Evolutionary conservation across 2,329 filamentous ascomycete genomes (phyloP), one percentile per base, ranked within the genome.

Genomic region (Aspergillus aculeatinus): DNA sequence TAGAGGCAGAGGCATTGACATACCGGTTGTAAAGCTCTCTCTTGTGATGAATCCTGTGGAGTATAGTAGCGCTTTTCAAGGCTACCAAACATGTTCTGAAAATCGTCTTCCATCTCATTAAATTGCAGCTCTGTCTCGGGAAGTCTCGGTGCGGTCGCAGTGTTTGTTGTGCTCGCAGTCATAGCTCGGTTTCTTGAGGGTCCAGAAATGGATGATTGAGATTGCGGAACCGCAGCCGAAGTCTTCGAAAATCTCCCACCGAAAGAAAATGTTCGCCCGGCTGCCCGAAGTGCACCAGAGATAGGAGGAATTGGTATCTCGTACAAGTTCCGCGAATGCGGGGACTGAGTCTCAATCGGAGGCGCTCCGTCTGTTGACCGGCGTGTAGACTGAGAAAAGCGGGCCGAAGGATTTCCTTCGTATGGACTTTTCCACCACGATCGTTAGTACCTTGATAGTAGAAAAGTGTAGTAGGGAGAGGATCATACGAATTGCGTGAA

Each of bases 371-470:
- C 83, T 12, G 82, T 75, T n/a, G 82, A 84, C 21, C 82, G 84
- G 42, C 83, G 83, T 7, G 83, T 84, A 6, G 83, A 81, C 31
- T 81, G 84, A 70, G 82, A 85, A 63, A 81, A 78, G 50, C 82
- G 81, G 48, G 80, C 79, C 47, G 82, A 84, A 33, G 79, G 76
- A 48, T 77, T 78, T 64, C 76, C 78, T 61, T 80, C 79, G 63
- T 80, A 74, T 63, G 77, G 75, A 59, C 69, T 76, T 55, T 76
- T 54, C 81, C 83, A 59, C 77, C 78, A 67, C 77, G 33, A 68
- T 74, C 63, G 73, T 64, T 62, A 59, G 63, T 47, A 19, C 44
- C 23, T 35, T 29, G 23, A 19, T 12, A 25, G 31, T 9, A 35
- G 12, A 16, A 25, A 19, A 48, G 2, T 9, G 14, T 29, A 62